Base-by-base conservation (phyloP, 2,329 filamentous ascomycete genomes). In the Colletotrichum tabaci region DNA sequence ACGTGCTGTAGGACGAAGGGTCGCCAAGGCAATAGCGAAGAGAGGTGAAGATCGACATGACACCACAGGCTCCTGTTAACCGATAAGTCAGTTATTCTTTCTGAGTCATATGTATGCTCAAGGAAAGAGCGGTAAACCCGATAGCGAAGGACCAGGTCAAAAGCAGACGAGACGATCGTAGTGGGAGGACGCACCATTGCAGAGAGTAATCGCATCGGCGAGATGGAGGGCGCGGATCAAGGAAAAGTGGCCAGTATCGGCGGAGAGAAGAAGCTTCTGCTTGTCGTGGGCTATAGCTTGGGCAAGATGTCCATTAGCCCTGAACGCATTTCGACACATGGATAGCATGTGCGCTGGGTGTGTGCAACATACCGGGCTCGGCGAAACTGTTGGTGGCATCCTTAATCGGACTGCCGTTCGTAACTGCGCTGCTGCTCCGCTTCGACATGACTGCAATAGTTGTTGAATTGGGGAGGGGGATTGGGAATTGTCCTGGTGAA, bases 31-130 rank as follows among this genome's bases (percentile, higher is more conserved):
- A 96, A 87, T 98, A 98, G 76, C 95, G 94, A 84, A 99, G 90
- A 30, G 95, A 98, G 56, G 95, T 95, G 84, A 98, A 95, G 79
- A 99, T 90, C 80, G 96, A 98, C 92, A 98, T 96, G 82, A 98
- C 91, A 75, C 94, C 94, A 83, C 94, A 96, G 82, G 73, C 73
- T 53, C 73, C 73, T 74, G 18, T 56, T 49, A 15, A 26, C 23
- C 47, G 7, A n/a, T 21, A 52, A 30, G 42, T 72, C 52, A 73
- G 72, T 50, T 56, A 16, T n/a, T 46, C 18, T 30, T 9, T 16
- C 53, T 62, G n/a, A 1, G 13, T 30, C 30, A 23, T 9, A 6
- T 8, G 2, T 18, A 2, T 23, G 16, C 23, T 13, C 12, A 9
- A n/a, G 40, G 16, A 5, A 46, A 16, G 38, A 13, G 21, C n/a